Conservation (phyloP, 116 monocot genomes). For the Posidonia oceanica region DNA sequence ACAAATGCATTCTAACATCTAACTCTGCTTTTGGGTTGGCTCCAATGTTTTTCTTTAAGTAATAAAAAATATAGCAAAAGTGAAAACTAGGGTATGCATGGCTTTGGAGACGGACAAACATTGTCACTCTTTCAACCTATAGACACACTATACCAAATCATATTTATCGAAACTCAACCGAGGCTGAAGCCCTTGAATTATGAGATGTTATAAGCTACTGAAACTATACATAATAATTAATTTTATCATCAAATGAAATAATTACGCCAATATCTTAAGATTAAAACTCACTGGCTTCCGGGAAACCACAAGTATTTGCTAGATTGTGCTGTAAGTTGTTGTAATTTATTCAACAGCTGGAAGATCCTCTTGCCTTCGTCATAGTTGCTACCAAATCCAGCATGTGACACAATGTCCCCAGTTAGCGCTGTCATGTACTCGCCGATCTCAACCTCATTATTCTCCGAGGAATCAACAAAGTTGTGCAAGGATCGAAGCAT, state of each 20-base stretch:
- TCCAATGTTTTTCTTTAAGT: no score
- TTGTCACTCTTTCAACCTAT: no score
- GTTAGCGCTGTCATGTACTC: slow-evolving; percentile 59
- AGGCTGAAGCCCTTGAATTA: no score
- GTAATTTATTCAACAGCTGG: slow-evolving; percentile 41
- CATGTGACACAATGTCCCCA: slow-evolving; percentile 63
- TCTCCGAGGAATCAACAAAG: slow-evolving; percentile 5
- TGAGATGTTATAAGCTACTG: no score
- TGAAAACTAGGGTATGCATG: no score
- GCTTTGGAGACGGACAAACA: no score
- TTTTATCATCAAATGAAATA: not conserved
- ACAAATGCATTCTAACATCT: no score
- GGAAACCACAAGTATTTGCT: slow-evolving; percentile 84
- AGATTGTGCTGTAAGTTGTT: slow-evolving; percentile 63
- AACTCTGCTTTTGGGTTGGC: no score
- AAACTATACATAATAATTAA: no score
- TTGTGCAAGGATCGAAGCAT: slow-evolving; percentile 30
- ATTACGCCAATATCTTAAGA: not conserved
- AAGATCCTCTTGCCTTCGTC: slow-evolving; percentile 69
- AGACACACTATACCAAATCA: no score
- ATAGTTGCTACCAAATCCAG: slow-evolving; percentile 80
- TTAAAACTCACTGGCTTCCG: slow-evolving; percentile 41
- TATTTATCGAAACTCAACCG: no score
- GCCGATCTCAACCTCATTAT: slow-evolving; percentile 67
- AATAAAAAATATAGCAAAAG: no score